Evolutionary conservation across 192 early-diverging fungal genomes (phyloP).

Genomic region (Backusella psychrophila): DNA sequence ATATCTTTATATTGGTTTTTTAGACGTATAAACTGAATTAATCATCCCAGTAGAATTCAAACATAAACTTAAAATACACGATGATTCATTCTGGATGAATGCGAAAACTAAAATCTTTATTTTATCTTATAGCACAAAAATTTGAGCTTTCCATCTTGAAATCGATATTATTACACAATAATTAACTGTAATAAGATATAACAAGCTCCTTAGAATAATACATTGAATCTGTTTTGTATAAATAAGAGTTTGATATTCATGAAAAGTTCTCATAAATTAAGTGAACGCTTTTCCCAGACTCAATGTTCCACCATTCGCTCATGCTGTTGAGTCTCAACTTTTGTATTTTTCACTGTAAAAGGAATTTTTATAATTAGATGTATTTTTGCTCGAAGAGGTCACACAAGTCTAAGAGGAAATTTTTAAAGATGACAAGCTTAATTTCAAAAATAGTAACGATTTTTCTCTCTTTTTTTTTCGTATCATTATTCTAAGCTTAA

Average conservation of each 20-base stretch:
- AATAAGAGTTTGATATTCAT: background rate
- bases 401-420: background rate
- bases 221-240: background rate
- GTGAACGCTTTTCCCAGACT: background rate
- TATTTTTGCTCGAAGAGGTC: background rate
- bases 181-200: background rate
- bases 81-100: no score
- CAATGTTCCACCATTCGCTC: background rate
- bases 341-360: background rate
- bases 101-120: no score
- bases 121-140: no score
- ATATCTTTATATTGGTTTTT: background rate
- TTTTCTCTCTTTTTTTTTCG: background rate
- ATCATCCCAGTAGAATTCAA: background rate
- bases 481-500: no score
- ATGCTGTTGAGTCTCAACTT: background rate
- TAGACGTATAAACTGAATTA: background rate
- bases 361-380: conserved; percentile 1
- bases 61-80: background rate
- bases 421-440: background rate
- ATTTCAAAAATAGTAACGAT: background rate
- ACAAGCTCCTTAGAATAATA: background rate
- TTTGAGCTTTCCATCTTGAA: no score
- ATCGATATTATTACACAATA: background rate
- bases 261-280: background rate